Evolutionary conservation across 108 stramenopile genomes (phyloP), one percentile per base, ranked within the genome.

Genomic region (Fragilaria radians): DNA sequence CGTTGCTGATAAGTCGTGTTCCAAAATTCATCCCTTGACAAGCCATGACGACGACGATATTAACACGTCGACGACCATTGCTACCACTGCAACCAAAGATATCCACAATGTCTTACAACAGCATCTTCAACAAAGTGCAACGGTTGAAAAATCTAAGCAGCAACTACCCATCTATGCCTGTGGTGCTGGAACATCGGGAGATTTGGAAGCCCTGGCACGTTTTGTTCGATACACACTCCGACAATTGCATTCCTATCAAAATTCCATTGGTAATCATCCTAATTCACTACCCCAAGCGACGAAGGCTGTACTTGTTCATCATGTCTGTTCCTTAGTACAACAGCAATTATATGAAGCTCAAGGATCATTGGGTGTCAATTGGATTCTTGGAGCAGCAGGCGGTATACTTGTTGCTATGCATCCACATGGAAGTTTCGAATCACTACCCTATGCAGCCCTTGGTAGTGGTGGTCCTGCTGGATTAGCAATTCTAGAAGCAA

Each of bases 391-490:
- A 42, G 87, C 86, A 21, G 59, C 55, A 0, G 36, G 69, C 18
- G 74, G 81, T 1, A 42, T 54, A 23, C 52, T 92, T 19, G 77
- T 80, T 7, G 80, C 85, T 14, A 63, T 92, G 28, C 91, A 92
- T 80, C 87, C 85, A 14, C 91, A 88, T 67, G 91, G 91, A 1
- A 78, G 72, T 59, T 71, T 86, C 67, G 91, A 92, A 63, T 61
- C 74, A 32, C 69, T 88, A 21, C 80, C 85, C 0, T 89, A 81
- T 70, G 65, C 85, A 4, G 91, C 91, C 3, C 60, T 92, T 57
- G 91, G 91, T 25, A 85, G 83, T 47, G 91, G 91, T 46, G 91
- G 91, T 27, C 55, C 87, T 53, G 87, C 91, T 45, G 91, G 87
- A 51, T 89, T 78, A 65, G 75, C 71, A 1, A 81, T 92, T 18